Conservation (phyloP, 345 rosid genomes). For the Odontarrhena argentea region DNA sequence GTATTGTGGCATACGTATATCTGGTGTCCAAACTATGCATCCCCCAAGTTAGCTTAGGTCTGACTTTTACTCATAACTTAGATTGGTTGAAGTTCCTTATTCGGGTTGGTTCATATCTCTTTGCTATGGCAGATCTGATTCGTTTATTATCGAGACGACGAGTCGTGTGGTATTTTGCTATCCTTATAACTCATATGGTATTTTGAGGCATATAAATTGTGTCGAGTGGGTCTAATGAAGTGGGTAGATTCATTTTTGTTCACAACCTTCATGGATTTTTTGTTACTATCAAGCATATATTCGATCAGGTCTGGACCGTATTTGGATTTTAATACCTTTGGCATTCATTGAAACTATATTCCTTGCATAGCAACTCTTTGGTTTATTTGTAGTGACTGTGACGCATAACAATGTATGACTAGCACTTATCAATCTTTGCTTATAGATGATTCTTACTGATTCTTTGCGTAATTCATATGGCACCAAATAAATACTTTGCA, state of each 20-base stretch:
- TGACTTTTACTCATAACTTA: conserved; percentile 7
- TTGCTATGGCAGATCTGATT: neutral
- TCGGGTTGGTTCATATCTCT: conserved; percentile 7
- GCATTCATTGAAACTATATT: neutral
- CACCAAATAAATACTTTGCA: neutral
- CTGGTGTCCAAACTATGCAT: neutral
- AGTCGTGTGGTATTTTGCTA: conserved; percentile 7
- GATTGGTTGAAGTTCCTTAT: neutral
- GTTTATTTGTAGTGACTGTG: conserved; percentile 10
- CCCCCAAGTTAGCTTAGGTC: conserved; percentile 11
- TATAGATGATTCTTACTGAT: conserved; percentile 8
- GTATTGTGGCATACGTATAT: neutral
- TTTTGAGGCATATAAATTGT: neutral
- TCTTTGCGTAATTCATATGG: conserved; percentile 17
- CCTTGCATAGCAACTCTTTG: neutral
- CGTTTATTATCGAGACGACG: neutral
- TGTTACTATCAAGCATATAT: neutral
- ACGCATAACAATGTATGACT: conserved; percentile 2
- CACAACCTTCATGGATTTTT: neutral
- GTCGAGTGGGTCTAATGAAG: neutral
- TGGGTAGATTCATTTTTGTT: neutral
- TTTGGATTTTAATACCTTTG: neutral
- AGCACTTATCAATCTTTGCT: conserved; percentile 25
- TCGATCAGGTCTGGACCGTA: neutral
- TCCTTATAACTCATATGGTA: conserved; percentile 2